Evolutionary conservation across 331 rosid species (phyloP), one percentile per base, ranked within the genome.

Genomic region (Malus hybrid): DNA sequence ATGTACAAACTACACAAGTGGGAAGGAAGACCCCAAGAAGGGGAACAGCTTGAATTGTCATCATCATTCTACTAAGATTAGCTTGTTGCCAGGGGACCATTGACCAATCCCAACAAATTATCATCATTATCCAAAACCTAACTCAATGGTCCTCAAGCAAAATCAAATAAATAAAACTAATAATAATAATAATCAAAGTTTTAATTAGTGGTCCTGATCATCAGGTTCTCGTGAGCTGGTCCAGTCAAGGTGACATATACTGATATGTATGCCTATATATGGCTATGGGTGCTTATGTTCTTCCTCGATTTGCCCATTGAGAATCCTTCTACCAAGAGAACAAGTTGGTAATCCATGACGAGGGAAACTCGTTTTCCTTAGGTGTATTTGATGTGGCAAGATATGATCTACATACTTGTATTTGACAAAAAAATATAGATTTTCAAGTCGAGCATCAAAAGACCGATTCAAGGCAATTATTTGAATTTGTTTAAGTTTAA

Each of bases 191-290:
- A 8, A 39, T 39, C 46, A 39, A 39, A 39, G 46, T 3, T 10
- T 22, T 16, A 55, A 16, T 20, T 39, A 14, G 66, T 28, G 61
- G n/a, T 71, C 31, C 50, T 71, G 19, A 20, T 61, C 4, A 61
- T 61, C 61, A 65, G 59, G 10, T 66, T 57, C 73, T 54, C 55
- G 63, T 77, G 76, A 32, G 77, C 20, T 64, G 68, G 73, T 80
- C 80, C 80, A 15, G 32, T 70, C 63, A 69, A 69, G 28, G 80
- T 75, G 79, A 65, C 67, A 70, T 15, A 34, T 8, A 57, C 11
- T 19, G 31, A n/a, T 3, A 16, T 50, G 52, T n/a, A 55, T n/a
- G 63, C 2, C 42, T 6, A 22, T 42, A 5, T n/a, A 4, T 39
- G 31, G 34, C 4, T 24, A 5, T 1, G 34, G 59, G 32, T 14